Evolutionary conservation across 208 protist species (phyloP), one percentile per base, ranked within the genome.

Genomic region (Trypanosoma lewisi): DNA sequence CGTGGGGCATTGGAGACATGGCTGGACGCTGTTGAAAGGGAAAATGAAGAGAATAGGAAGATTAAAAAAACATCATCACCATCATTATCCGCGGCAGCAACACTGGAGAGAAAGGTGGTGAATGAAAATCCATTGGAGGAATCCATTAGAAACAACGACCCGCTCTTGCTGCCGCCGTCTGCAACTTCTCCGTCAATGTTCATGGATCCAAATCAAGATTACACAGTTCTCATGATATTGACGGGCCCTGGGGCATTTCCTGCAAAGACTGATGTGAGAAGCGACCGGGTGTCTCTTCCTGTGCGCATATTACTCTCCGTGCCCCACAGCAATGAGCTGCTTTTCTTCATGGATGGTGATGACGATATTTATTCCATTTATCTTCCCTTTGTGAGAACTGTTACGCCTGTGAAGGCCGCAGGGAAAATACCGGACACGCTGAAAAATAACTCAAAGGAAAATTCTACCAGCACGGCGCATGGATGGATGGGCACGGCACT

Each of bases 301-400:
- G 56, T 6, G 36, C 63, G 56, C 8, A 66, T 44, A 45, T 50
- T 63, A 25, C 65, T 63, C 17, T 75, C 27, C 16, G 51, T 45
- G 47, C 74, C 75, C 49, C 49, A 57, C 12, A 68, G 70, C 31
- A 86, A 77, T 59, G 63, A 69, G 31, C 54, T 81, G 23, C 36
- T 86, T 11, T 67, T 86, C 19, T 69, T 74, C 23, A 28, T 67
- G 17, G 66, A 44, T 4, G 53, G 73, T 12, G 42, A 60, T 2
- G 76, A 82, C 28, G 49, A 48, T 4, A 66, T 86, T 34, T 66
- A 82, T 42, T 77, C 67, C 17, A 70, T 86, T 37, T 56, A 57
- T 52, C 63, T 86, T 2, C 80, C 80, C 0, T 79, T 86, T 60
- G n/a, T 27, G 7, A 57, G 67, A 31, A 9, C 25, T 52, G 23